Evolutionary conservation across 2,329 filamentous ascomycete genomes (phyloP).

Genomic region (Fusarium sp.): DNA sequence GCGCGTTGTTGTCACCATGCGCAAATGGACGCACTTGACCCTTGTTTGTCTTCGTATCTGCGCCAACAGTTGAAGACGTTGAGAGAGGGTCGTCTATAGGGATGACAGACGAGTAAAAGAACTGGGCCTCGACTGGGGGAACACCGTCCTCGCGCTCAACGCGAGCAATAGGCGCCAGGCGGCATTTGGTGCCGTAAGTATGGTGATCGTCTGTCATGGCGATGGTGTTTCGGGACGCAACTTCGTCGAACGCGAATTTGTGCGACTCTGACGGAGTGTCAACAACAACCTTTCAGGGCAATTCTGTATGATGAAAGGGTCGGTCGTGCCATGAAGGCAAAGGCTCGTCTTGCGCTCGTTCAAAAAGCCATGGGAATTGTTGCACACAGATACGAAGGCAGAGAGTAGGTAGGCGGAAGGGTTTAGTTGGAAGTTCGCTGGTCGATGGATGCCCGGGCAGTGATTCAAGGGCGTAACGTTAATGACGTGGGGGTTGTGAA

Average conservation of each 20-base stretch:
- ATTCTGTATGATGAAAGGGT: conserved; percentile 28
- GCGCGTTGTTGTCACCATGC: conserved; percentile 79
- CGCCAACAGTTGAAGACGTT: conserved; percentile 65
- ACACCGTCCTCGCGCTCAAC: conserved; percentile 60
- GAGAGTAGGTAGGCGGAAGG: conserved; percentile 6
- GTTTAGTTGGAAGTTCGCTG: conserved; percentile 20
- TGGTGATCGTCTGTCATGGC: conserved; percentile 56
- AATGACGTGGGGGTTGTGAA: conserved; percentile 37
- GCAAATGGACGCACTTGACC: conserved; percentile 82
- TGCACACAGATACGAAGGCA: background rate
- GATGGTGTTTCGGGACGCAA: conserved; percentile 18
- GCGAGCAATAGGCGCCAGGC: conserved; percentile 62
- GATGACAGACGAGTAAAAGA: conserved; percentile 86
- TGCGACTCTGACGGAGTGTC: conserved; percentile 5
- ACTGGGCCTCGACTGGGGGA: conserved; percentile 76
- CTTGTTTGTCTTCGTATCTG: conserved; percentile 66
- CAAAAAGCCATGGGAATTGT: conserved; percentile 14
- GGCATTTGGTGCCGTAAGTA: conserved; percentile 72
- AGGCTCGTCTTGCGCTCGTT: conserved; percentile 13
- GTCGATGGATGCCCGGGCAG: conserved; percentile 9
- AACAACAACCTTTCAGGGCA: conserved; percentile 31
- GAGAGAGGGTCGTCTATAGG: conserved; percentile 92
- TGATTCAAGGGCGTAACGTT: conserved; percentile 23
- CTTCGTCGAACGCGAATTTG: conserved; percentile 10
- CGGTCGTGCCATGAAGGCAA: conserved; percentile 41